Conservation (phyloP, 176 grass and related monocot genomes). For the Avena eriantha region DNA sequence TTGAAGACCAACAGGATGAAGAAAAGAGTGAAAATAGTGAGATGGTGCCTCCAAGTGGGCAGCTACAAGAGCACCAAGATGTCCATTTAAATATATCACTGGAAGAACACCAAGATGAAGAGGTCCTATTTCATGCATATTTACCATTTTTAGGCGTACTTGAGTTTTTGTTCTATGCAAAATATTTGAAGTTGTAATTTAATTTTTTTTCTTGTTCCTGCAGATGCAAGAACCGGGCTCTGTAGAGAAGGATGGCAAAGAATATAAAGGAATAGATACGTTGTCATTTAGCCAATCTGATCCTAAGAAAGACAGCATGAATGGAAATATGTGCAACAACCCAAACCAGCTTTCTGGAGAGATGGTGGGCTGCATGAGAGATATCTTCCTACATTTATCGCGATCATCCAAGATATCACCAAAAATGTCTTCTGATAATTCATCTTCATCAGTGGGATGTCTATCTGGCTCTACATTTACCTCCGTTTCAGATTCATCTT, state of each 20-base stretch:
- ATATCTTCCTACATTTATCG: slow-evolving; percentile 89
- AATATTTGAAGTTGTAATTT: slow-evolving; percentile 18
- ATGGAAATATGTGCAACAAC: slow-evolving; percentile 52
- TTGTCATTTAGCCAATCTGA: slow-evolving; percentile 48
- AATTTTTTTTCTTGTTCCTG: slow-evolving; percentile 11
- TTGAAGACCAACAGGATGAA: slow-evolving; percentile 42
- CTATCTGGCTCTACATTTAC: slow-evolving; percentile 58
- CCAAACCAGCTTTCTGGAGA: slow-evolving; percentile 93
- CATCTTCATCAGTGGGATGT: slow-evolving; percentile 70
- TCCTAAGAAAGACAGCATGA: slow-evolving; percentile 36
- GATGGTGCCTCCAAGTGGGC: slow-evolving; percentile 25
- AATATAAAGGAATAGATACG: slow-evolving; percentile 45
- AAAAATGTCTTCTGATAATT: slow-evolving; percentile 49
- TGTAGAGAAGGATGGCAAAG: slow-evolving; percentile 37
- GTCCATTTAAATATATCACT: slow-evolving; percentile 42
- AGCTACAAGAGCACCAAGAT: slow-evolving; percentile 46
- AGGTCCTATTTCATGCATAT: slow-evolving; percentile 48
- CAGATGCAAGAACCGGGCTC: slow-evolving; percentile 46
- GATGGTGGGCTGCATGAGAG: slow-evolving; percentile 94
- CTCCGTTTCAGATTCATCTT: slow-evolving; percentile 72
- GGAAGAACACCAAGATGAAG: slow-evolving; percentile 44
- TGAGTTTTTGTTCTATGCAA: not conserved
- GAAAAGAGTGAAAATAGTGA: slow-evolving; percentile 28
- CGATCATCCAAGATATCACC: slow-evolving; percentile 67
- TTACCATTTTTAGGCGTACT: slow-evolving; percentile 3